A percentile compares a stretch with the other conserved stretches of the same genome.
Evolutionary conservation across 1,284 basidiomycete species (phyloP).

Genomic region (Cystobasidiaceae sp.): DNA sequence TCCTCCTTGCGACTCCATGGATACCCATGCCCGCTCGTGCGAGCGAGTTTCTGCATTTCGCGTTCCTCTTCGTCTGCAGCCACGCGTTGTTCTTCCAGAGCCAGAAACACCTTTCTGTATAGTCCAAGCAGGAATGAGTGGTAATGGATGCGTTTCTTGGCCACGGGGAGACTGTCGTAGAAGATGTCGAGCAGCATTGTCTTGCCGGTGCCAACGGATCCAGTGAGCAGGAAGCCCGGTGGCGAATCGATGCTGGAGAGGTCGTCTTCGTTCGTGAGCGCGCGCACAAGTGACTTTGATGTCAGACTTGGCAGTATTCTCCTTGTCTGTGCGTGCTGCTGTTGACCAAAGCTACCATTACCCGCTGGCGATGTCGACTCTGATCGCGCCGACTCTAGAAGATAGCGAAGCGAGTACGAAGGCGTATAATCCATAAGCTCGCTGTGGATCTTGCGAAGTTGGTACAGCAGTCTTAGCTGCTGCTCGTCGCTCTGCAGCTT

Average conservation of each 20-base stretch:
- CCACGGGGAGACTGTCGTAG: conserved; percentile 58
- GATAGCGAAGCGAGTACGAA: conserved; percentile 45
- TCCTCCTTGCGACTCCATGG: conserved; percentile 41
- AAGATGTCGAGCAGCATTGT: conserved; percentile 64
- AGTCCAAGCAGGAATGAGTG: conserved; percentile 63
- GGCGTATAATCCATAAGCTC: conserved; percentile 55
- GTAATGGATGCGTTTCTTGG: conserved; percentile 64
- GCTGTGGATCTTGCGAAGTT: conserved; percentile 54
- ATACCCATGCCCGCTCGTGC: conserved; percentile 36
- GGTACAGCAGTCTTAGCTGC: conserved; percentile 60
- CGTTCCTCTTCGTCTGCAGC: conserved; percentile 49
- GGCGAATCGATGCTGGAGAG: conserved; percentile 58
- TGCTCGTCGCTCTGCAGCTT: conserved; percentile 59
- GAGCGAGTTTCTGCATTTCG: conserved; percentile 37
- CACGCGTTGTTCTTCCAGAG: conserved; percentile 47
- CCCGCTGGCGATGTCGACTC: background rate
- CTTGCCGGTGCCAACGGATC: conserved; percentile 55
- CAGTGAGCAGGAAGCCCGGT: conserved; percentile 53
- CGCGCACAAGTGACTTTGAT: conserved; percentile 51
- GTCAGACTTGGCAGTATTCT: conserved; percentile 35
- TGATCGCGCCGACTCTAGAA: conserved; percentile 35
- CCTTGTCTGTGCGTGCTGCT: no score
- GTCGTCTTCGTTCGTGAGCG: conserved; percentile 58
- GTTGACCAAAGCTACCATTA: conserved; percentile 26
- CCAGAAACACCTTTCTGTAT: conserved; percentile 61